A percentile compares a stretch with the other conserved stretches of the same genome.
Conservation (phyloP, 768 basidiomycete species). For the Mrakia hoshinonis region DNA sequence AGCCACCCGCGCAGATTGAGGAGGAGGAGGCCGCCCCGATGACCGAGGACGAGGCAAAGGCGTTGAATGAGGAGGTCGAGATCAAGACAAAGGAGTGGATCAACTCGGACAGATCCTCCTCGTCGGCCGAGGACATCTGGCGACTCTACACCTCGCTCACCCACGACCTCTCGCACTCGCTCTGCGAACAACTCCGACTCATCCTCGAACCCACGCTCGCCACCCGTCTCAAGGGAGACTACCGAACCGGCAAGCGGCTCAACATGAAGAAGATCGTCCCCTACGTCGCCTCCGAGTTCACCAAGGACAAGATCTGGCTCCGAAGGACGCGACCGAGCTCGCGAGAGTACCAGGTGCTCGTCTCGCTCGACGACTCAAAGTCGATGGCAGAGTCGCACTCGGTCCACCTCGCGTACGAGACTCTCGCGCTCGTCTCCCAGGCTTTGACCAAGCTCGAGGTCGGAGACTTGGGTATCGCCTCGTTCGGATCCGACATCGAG, state of each 20-base stretch:
- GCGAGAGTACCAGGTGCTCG: slow-evolving; percentile 88
- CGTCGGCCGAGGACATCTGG: slow-evolving; percentile 71
- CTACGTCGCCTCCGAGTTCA: slow-evolving; percentile 97
- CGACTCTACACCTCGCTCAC: slow-evolving; percentile 82
- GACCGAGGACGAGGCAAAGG: slow-evolving; percentile 35
- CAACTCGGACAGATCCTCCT: slow-evolving; percentile 50
- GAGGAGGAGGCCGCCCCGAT: slow-evolving; percentile 49
- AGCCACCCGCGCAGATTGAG: slow-evolving; percentile 32
- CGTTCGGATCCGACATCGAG: slow-evolving; percentile 81
- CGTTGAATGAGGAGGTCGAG: slow-evolving; percentile 46
- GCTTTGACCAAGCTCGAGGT: slow-evolving; percentile 85
- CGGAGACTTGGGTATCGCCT: slow-evolving; percentile 84
- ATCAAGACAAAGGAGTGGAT: slow-evolving; percentile 56
- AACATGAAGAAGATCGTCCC: slow-evolving; percentile 99
- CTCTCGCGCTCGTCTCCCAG: slow-evolving; percentile 81
- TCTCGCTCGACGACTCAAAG: slow-evolving; percentile 90
- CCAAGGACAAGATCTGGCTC: slow-evolving; percentile 98
- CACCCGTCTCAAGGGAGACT: slow-evolving; percentile 89
- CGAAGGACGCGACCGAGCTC: slow-evolving; percentile 86
- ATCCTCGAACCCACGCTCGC: slow-evolving; percentile 92
- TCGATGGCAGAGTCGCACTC: slow-evolving; percentile 93
- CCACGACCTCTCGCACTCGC: slow-evolving; percentile 75
- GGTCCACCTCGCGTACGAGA: slow-evolving; percentile 86
- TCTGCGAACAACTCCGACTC: slow-evolving; percentile 93
- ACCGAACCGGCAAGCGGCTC: slow-evolving; percentile 89